phyloP scores from a whole-genome alignment of 176 grass and related monocot species.

The Rhipidocladum racemiflorum region DNA sequence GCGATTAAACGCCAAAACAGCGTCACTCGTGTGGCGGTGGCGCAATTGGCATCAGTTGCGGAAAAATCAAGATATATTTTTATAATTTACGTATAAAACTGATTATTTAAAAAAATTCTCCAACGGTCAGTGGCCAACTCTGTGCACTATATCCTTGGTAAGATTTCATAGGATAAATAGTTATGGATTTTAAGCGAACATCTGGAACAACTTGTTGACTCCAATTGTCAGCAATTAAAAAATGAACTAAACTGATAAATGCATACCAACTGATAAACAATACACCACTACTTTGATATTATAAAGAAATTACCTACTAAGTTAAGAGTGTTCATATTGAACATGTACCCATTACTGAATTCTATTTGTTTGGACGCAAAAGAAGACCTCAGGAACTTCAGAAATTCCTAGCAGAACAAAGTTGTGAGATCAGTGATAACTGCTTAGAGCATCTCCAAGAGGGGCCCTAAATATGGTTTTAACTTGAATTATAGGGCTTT shows the following conservation, averaged over 20 bases:
- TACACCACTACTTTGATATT: slow-evolving; percentile 1
- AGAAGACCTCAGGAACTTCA: slow-evolving; percentile 61
- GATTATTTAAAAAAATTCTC: too few relatives aligned
- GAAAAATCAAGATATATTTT: too few relatives aligned
- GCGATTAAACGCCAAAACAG: too few relatives aligned
- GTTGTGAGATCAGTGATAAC: slow-evolving; percentile 1
- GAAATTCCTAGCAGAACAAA: slow-evolving; percentile 55
- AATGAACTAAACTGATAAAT: slow-evolving; percentile 13
- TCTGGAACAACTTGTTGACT: slow-evolving; percentile 20
- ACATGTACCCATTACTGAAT: slow-evolving; percentile 32
- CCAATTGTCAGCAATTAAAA: slow-evolving; percentile 47
- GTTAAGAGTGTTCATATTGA: slow-evolving; percentile 38
- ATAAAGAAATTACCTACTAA: slow-evolving; percentile 54
- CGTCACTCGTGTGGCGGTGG: too few relatives aligned
- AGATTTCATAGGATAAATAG: slow-evolving; percentile 95
- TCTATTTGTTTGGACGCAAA: slow-evolving; percentile 52
- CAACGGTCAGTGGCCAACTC: slow-evolving; percentile 67
- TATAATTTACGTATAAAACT: too few relatives aligned
- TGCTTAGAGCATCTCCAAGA: too few relatives aligned
- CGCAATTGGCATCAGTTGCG: too few relatives aligned
- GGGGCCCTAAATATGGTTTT: too few relatives aligned
- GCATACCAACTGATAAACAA: slow-evolving; percentile 3
- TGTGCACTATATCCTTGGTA: slow-evolving; percentile 71
- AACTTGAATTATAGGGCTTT: too few relatives aligned
- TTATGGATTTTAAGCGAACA: slow-evolving; percentile 68